phyloP scores from a whole-genome alignment of 2,329 filamentous ascomycete species.

The Calonectria crousiana region DNA sequence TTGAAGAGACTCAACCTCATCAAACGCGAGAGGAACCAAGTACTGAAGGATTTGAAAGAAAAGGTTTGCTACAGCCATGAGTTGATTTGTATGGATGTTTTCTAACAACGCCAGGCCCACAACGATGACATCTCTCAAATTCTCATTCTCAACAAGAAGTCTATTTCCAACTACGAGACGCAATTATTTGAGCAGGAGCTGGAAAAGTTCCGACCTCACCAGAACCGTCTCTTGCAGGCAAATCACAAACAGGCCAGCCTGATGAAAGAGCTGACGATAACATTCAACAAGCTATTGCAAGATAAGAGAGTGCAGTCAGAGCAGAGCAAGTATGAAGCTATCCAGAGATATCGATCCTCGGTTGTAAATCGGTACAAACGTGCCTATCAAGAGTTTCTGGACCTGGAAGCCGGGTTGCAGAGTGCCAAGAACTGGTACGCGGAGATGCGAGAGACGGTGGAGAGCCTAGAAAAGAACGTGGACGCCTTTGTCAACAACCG shows the following conservation, averaged over 20 bases:
- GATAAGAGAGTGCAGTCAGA: conserved; percentile 94
- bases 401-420: conserved; percentile 85
- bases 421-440: conserved; percentile 93
- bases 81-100: background rate
- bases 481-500: conserved; percentile 97
- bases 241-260: conserved; percentile 95
- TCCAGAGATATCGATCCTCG: conserved; percentile 83
- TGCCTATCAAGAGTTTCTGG: conserved; percentile 91
- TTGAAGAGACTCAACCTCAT: conserved; percentile 92
- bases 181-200: conserved; percentile 95
- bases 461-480: conserved; percentile 94
- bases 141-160: conserved; percentile 97
- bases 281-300: conserved; percentile 89
- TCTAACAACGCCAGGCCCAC: conserved; percentile 74
- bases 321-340: conserved; percentile 93
- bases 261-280: conserved; percentile 92
- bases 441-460: conserved; percentile 95
- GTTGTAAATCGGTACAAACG: conserved; percentile 91
- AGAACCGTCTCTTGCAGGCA: conserved; percentile 90
- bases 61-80: conserved; percentile 72
- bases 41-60: conserved; percentile 96
- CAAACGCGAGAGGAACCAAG: conserved; percentile 91
- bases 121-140: conserved; percentile 98
- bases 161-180: conserved; percentile 89
- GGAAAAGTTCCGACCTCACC: conserved; percentile 96